These are phyloP conservation scores for Calophaca sinica DNA, from an alignment of 306 rosid genomes.

Conservation along the genomic window DNA sequence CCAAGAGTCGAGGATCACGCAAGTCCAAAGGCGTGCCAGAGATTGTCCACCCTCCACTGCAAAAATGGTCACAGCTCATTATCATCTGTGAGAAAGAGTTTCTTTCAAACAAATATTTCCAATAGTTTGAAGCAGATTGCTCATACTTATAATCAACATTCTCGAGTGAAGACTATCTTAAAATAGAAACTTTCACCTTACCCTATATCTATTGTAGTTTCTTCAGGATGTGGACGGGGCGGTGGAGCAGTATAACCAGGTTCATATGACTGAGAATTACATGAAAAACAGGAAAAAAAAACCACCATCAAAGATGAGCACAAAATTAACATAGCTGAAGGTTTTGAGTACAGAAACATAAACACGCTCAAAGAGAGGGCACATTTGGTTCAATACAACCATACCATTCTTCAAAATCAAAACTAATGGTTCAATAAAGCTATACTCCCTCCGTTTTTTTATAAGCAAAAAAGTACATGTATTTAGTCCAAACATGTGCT, in stretches of 20 bases:
- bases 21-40: slow-evolving; percentile 96
- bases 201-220: slow-evolving; percentile 94
- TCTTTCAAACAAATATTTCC: slow-evolving; percentile 18
- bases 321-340: neutral
- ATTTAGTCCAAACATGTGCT: too few species aligned
- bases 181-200: slow-evolving; percentile 43
- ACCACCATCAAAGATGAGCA: slow-evolving; percentile 41
- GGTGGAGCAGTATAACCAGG: slow-evolving; percentile 91
- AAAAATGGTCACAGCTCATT: slow-evolving; percentile 16
- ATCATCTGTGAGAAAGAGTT: slow-evolving; percentile 25
- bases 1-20: slow-evolving; percentile 91
- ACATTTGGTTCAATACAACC: too few species aligned
- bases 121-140: neutral
- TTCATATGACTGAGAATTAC: slow-evolving; percentile 71
- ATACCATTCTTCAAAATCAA: too few species aligned
- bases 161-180: neutral
- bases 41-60: slow-evolving; percentile 92
- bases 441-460: too few species aligned
- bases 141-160: neutral
- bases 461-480: too few species aligned
- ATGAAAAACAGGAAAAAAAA: slow-evolving; percentile 12
- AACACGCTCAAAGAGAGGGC: neutral
- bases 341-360: neutral
- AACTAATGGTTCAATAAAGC: too few species aligned
- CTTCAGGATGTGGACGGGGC: slow-evolving; percentile 74